These are phyloP conservation scores for Lactarius evosmus DNA, from an alignment of 768 basidiomycete species.

Conservation along the genomic window DNA sequence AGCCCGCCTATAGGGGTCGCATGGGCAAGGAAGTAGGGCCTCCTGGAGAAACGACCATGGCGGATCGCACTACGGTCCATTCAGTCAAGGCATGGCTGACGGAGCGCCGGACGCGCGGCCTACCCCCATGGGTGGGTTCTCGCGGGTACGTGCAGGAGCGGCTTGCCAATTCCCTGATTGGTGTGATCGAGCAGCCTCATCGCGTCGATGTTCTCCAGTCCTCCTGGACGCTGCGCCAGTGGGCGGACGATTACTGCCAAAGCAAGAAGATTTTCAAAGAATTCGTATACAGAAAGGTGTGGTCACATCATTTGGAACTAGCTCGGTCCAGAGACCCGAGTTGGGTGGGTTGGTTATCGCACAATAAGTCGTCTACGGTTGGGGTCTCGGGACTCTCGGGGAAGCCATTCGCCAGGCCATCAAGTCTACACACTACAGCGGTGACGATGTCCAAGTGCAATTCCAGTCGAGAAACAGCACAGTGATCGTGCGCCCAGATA, in stretches of 20 bases:
- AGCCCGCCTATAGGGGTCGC: slow-evolving; percentile 61
- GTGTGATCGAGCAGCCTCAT: slow-evolving; percentile 5
- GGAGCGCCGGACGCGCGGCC: slow-evolving; percentile 46
- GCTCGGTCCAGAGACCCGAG: background rate
- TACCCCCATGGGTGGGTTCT: slow-evolving; percentile 47
- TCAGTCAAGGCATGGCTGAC: slow-evolving; percentile 43
- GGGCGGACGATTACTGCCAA: slow-evolving; percentile 81
- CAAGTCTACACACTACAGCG: slow-evolving; percentile 40
- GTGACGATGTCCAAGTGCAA: slow-evolving; percentile 45
- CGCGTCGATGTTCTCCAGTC: slow-evolving; percentile 26
- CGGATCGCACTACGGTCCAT: slow-evolving; percentile 44
- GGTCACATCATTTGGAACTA: slow-evolving; percentile 14
- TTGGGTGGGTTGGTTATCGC: background rate
- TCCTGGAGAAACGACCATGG: slow-evolving; percentile 38
- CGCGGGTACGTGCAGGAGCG: background rate
- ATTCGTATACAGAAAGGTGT: slow-evolving; percentile 69
- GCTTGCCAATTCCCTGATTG: slow-evolving; percentile 3
- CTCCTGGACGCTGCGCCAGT: slow-evolving; percentile 39
- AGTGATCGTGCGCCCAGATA: slow-evolving; percentile 66
- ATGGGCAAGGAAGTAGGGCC: slow-evolving; percentile 57
- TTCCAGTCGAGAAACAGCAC: slow-evolving; percentile 47
- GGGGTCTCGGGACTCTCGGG: slow-evolving; percentile 46
- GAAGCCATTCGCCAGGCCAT: slow-evolving; percentile 40
- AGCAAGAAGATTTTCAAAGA: slow-evolving; percentile 72
- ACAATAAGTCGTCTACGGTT: slow-evolving; percentile 54